Base-by-base conservation (phyloP, 192 early-diverging fungal species). In the Cetraspora pellucida region DNA sequence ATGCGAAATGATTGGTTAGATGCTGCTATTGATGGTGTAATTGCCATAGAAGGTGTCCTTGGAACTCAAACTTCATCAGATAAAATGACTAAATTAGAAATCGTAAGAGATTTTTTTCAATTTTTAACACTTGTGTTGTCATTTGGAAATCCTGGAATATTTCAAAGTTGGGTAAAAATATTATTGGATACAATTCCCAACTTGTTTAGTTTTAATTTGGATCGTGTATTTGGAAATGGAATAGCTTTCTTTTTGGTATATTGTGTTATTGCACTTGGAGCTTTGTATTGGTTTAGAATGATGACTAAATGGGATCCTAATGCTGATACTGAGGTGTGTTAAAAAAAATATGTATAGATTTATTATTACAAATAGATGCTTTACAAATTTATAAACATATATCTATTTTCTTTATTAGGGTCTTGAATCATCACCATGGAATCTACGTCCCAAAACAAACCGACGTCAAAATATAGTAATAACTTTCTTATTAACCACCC, bases 101-200 rank as follows among this genome's bases (percentile, higher is more conserved):
- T 84, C 46, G 74, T 84, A 25, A 74, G 80, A 45, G 83, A 84
- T 61, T 81, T 81, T 45, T 55, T 84, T 37, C 83, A 84, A 65
- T 80, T 84, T 31, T 72, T 81, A 2, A 77, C 60, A 3, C 72
- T 84, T 2, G 79, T 79, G 19, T 67, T 84, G 0, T 79, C 80
- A 3, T 72, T 72, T 72, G 21, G n/a, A 17, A 79, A 69, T 14
- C 75, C 76, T 37, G 80, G 80, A 8, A 71, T 37, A 37, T 37
- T 81, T 14, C 73, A 78, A 63, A 78, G 61, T 58, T 81, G 77
- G 71, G 28, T 84, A 17, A 78, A 80, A 21, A 30, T 79, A 2
- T 47, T 79, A 1, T 79, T 84, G 27, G 76, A 72, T 49, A 80
- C 78, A 31, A 78, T 84, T 10, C 83, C 83, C 1, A 77, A 80